Evolutionary conservation across 768 basidiomycete species (phyloP).

Genomic region (Scleroderma bovista): DNA sequence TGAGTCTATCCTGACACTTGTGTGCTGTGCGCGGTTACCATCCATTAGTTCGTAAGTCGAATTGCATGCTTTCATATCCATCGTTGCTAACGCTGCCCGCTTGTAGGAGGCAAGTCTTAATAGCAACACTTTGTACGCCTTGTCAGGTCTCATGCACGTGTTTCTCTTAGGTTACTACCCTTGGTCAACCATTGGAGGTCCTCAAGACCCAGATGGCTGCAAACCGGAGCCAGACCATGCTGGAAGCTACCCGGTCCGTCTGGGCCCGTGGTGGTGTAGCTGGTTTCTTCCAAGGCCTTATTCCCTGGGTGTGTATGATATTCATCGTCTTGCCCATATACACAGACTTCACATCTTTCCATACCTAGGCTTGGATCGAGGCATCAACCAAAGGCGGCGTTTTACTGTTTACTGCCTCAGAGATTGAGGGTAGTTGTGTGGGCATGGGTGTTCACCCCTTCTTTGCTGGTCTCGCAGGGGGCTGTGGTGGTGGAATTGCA

Average conservation of each 20-base stretch:
- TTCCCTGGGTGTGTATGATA: constrained; percentile 81
- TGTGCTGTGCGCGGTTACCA: not conserved
- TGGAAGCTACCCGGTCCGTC: constrained; percentile 76
- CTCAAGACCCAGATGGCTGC: constrained; percentile 99
- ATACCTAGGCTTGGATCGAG: constrained; percentile 91
- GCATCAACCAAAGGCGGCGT: constrained; percentile 98
- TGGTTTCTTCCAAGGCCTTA: constrained; percentile 97
- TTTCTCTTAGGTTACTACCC: constrained; percentile 76
- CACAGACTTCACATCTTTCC: not conserved
- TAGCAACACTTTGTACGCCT: not conserved
- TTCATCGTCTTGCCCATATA: not conserved
- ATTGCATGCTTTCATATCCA: not conserved
- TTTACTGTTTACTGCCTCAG: constrained; percentile 91
- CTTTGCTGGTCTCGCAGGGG: constrained; percentile 84
- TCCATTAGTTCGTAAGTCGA: constrained; percentile 41
- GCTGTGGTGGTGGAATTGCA: constrained; percentile 95
- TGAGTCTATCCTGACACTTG: constrained; percentile 4
- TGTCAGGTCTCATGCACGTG: not conserved
- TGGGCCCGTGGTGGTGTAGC: constrained; percentile 86
- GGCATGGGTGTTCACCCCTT: constrained; percentile 72
- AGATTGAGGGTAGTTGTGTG: constrained; percentile 73
- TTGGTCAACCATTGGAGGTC: constrained; percentile 97
- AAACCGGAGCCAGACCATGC: constrained; percentile 88
- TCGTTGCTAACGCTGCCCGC: constrained; percentile 10
- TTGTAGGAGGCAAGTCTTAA: constrained; percentile 63